phyloP scores from a whole-genome alignment of 164 flowering plant species.

The Hamamelis virginiana region DNA sequence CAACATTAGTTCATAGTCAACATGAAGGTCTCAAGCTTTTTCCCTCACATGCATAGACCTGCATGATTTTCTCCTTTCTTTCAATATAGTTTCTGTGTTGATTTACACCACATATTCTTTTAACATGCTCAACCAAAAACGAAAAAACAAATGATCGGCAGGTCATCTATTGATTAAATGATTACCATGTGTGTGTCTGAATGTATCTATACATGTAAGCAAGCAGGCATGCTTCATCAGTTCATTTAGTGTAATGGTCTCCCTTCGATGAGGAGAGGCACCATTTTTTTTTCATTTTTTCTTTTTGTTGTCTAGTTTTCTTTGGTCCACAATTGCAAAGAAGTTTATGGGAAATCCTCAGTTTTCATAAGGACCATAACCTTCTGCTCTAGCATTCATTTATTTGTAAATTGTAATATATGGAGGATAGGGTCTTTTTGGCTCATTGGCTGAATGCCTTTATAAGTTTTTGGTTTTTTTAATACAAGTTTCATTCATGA shows the following conservation, averaged over 20 bases:
- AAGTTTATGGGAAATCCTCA: background rate
- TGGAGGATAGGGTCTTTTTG: too few relatives aligned
- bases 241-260: background rate
- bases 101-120: too few relatives aligned
- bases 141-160: too few relatives aligned
- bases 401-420: too few relatives aligned
- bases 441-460: too few relatives aligned
- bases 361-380: too few relatives aligned
- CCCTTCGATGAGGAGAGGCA: background rate
- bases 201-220: background rate
- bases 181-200: background rate
- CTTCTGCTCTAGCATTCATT: too few relatives aligned
- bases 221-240: background rate
- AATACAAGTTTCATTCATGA: background rate
- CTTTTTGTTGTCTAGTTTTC: background rate
- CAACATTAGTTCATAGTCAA: constrained; percentile 8
- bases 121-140: too few relatives aligned
- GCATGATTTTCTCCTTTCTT: background rate
- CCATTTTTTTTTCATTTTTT: too few relatives aligned
- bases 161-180: too few relatives aligned
- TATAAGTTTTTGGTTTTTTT: too few relatives aligned
- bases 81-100: too few relatives aligned
- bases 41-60: background rate
- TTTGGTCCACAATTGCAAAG: background rate
- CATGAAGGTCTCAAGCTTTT: background rate